Base-by-base conservation (phyloP, 257 asterid genomes). In the Ballota nigra region DNA sequence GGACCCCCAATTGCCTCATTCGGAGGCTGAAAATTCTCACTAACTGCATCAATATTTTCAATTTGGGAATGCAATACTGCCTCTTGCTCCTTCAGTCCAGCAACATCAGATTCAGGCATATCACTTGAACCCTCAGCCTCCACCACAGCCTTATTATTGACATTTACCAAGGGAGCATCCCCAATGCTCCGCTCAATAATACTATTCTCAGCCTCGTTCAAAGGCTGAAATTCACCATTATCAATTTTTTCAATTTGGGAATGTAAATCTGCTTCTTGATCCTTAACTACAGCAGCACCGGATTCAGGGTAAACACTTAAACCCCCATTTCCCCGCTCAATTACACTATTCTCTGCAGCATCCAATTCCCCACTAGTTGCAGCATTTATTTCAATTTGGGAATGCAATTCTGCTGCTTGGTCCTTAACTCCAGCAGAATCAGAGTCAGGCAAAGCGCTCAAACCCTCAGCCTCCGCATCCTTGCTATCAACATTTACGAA, bases 381-480 rank as follows among this genome's bases (percentile, higher is more conserved):
- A 49, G 22, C 62, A 38, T 41, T 9, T 33, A 76, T 65, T 15
- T 62, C 79, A 40, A n/a, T 57, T 43, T 53, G 66, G 56, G 57
- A 52, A 16, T 40, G 63, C 19, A 66, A 34, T 65, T 57, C 36
- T 28, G 6, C 18, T 20, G 36, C 65, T 24, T 49, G 55, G 24
- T 15, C 63, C 58, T 47, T 53, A 64, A 36, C 51, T n/a, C 23
- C 10, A 31, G 43, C 73, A 45, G 33, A 31, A 58, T 16, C 23
- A 19, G 68, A 22, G 33, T 34, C 67, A 18, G 16, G 18, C 8
- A 34, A 24, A 62, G 18, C 49, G 34, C 26, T 34, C 45, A 19
- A 62, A 62, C 49, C 67, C 67, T 18, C 67, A 18, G 67, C 26
- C n/a, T n/a, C 67, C 47, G 26, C 66, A 60, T 7, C 45, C 24